A percentile compares a stretch with the other conserved stretches of the same genome.
Conservation (phyloP, 352 stramenopile species). For the Plasmopara halstedii region DNA sequence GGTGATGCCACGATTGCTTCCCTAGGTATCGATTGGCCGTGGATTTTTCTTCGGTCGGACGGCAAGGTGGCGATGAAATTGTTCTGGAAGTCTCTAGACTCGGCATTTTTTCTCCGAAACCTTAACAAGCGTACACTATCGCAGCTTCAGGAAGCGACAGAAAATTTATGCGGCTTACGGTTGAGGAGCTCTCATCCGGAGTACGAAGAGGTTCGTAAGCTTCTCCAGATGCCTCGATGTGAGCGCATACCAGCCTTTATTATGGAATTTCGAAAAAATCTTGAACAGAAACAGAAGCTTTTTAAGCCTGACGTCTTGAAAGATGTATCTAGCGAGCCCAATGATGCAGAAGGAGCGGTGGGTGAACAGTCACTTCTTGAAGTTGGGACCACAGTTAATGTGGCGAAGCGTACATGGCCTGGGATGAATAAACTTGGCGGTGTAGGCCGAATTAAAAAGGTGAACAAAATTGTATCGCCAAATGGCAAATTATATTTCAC, state of each 20-base stretch:
- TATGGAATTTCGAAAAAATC: constrained; percentile 39
- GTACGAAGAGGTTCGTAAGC: constrained; percentile 26
- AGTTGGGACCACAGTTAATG: constrained; percentile 55
- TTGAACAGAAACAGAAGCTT: constrained; percentile 45
- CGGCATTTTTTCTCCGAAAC: constrained; percentile 51
- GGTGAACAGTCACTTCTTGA: constrained; percentile 38
- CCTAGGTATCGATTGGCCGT: constrained; percentile 63
- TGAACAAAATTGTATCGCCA: constrained; percentile 32
- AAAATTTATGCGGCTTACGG: constrained; percentile 30
- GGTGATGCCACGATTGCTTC: constrained; percentile 7
- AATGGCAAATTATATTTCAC: constrained; percentile 38
- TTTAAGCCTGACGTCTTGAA: constrained; percentile 55
- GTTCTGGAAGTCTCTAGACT: constrained; percentile 68
- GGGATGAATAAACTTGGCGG: constrained; percentile 84
- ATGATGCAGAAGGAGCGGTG: constrained; percentile 28
- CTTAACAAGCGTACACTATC: constrained; percentile 31
- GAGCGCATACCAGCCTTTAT: constrained; percentile 38
- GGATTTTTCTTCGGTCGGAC: constrained; percentile 70
- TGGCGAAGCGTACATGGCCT: constrained; percentile 77
- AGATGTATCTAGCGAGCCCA: constrained; percentile 19
- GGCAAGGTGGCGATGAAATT: constrained; percentile 82
- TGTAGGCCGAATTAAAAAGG: constrained; percentile 54
- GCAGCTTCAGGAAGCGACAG: constrained; percentile 22
- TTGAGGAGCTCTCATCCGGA: constrained; percentile 25
- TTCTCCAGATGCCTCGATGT: constrained; percentile 38